phyloP scores from a whole-genome alignment of 257 asterid species.

The Orobanche coerulescens region DNA sequence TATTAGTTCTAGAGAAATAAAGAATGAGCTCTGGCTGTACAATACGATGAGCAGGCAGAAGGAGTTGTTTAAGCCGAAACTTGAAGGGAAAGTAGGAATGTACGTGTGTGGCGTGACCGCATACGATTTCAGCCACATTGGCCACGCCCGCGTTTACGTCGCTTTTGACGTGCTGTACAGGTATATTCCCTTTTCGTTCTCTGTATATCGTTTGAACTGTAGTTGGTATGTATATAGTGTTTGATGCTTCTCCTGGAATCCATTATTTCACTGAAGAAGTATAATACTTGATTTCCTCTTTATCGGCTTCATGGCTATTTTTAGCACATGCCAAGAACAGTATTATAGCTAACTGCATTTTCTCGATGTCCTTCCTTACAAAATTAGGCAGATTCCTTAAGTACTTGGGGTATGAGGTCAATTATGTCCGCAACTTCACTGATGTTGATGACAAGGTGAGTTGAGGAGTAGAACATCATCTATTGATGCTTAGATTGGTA shows the following conservation, averaged over 20 bases:
- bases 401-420: constrained; percentile 86
- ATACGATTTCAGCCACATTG: constrained; percentile 95
- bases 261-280: neutral
- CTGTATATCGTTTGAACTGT: neutral
- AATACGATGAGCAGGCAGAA: constrained; percentile 74
- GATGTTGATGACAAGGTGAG: constrained; percentile 97
- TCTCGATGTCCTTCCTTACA: constrained; percentile 22
- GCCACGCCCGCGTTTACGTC: constrained; percentile 95
- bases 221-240: neutral
- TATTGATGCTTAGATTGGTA: constrained; percentile 6
- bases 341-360: constrained; percentile 22
- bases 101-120: constrained; percentile 96
- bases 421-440: constrained; percentile 90
- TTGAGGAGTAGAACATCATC: neutral
- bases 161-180: constrained; percentile 81
- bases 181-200: constrained; percentile 27
- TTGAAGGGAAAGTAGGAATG: constrained; percentile 81
- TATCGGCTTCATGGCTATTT: neutral
- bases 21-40: constrained; percentile 65
- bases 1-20: constrained; percentile 4
- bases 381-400: constrained; percentile 84
- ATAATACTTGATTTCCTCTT: neutral
- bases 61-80: constrained; percentile 69
- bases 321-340: neutral
- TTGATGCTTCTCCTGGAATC: constrained; percentile 4